These are phyloP conservation scores for Penicillium sp. DNA, from an alignment of 2,329 filamentous ascomycete genomes.

Conservation along the genomic window DNA sequence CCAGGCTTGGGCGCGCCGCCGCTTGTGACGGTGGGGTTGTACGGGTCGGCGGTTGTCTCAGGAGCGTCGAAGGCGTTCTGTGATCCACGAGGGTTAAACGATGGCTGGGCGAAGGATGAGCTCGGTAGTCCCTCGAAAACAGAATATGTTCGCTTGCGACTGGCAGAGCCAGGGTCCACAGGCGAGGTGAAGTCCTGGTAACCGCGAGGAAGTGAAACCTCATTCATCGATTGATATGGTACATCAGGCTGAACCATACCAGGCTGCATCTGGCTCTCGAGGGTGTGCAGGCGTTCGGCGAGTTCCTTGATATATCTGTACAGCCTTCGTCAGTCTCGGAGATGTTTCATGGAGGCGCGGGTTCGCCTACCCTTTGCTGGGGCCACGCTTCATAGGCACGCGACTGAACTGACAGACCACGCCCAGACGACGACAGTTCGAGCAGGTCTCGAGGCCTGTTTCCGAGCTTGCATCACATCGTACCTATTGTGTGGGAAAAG, in stretches of 20 bases:
- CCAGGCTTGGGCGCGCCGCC: constrained; percentile 39
- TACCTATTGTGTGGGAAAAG: constrained; percentile 53
- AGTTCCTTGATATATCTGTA: constrained; percentile 86
- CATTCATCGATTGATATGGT: constrained; percentile 49
- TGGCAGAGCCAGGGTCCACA: constrained; percentile 46
- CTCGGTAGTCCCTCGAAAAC: constrained; percentile 52
- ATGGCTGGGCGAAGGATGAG: constrained; percentile 46
- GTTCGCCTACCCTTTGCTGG: constrained; percentile 74
- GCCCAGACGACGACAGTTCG: constrained; percentile 77
- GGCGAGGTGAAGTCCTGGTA: constrained; percentile 60
- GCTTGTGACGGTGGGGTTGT: constrained; percentile 43
- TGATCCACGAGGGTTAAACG: constrained; percentile 40
- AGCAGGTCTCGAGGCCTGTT: constrained; percentile 72
- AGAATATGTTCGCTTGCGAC: constrained; percentile 55
- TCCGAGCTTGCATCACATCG: constrained; percentile 83
- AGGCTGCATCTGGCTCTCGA: constrained; percentile 73
- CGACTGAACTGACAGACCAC: constrained; percentile 82
- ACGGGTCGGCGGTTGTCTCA: constrained; percentile 38
- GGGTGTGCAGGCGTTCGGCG: constrained; percentile 78
- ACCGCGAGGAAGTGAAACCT: constrained; percentile 45
- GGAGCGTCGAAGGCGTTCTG: constrained; percentile 42
- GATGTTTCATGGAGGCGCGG: not conserved
- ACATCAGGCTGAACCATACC: constrained; percentile 45
- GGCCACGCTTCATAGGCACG: constrained; percentile 83
- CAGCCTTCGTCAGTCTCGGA: constrained; percentile 23